Evolutionary conservation across 1,284 basidiomycete genomes (phyloP).

Genomic region (Tranzscheliella williamsii): DNA sequence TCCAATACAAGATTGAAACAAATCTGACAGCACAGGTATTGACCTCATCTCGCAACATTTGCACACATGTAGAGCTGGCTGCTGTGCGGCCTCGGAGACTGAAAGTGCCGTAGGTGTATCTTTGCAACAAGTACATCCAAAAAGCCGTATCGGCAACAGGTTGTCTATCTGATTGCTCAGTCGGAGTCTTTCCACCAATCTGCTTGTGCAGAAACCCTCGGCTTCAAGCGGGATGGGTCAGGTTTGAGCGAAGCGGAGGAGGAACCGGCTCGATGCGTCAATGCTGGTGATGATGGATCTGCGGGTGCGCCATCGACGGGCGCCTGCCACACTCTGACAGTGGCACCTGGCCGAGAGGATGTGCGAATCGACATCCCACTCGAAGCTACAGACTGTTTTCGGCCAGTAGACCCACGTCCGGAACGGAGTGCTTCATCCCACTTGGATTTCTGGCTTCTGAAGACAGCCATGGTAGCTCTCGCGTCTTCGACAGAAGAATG

Average conservation of each 20-base stretch:
- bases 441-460: constrained; percentile 78
- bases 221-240: constrained; percentile 7
- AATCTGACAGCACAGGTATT: too few species aligned
- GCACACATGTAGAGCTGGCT: too few species aligned
- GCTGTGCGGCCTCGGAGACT: too few species aligned
- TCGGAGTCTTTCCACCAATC: constrained; percentile 40
- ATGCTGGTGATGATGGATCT: constrained; percentile 20
- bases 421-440: constrained; percentile 69
- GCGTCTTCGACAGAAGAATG: constrained; percentile 71
- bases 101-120: too few species aligned
- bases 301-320: constrained; percentile 12
- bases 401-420: constrained; percentile 2
- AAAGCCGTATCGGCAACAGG: too few species aligned
- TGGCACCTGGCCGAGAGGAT: too few species aligned
- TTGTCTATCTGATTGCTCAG: background rate
- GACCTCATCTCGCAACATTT: too few species aligned
- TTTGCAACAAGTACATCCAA: too few species aligned
- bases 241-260: background rate
- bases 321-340: constrained; percentile 29
- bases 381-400: too few species aligned
- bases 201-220: constrained; percentile 21
- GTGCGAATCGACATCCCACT: too few species aligned
- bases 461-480: constrained; percentile 92
- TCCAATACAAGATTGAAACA: too few species aligned
- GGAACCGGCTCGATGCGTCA: background rate